phyloP scores from a whole-genome alignment of 306 rosid genomes.

The Benincasa hispida region DNA sequence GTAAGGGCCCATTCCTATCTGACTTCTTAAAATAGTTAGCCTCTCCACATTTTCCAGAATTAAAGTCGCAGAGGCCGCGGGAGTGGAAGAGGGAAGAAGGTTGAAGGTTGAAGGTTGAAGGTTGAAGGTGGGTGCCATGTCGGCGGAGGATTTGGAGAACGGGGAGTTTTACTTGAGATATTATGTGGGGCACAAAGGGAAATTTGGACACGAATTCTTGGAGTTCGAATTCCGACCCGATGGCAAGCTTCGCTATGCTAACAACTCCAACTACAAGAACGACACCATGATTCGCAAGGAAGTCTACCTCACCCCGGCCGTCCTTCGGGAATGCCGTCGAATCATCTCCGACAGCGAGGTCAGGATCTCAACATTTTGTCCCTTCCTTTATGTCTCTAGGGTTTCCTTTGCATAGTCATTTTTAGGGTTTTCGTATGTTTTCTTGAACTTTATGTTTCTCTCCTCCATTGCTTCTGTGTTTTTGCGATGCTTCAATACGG shows the following conservation, averaged over 20 bases:
- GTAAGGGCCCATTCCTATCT: neutral
- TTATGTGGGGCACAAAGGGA: slow-evolving; percentile 89
- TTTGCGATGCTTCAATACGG: no score
- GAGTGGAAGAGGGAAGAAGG: slow-evolving; percentile 1
- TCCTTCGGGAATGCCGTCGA: slow-evolving; percentile 82
- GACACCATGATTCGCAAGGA: slow-evolving; percentile 97
- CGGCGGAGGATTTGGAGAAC: slow-evolving; percentile 7
- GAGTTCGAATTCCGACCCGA: slow-evolving; percentile 50
- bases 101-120: neutral
- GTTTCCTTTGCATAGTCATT: neutral
- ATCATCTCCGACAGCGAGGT: slow-evolving; percentile 88
- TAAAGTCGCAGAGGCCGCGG: neutral
- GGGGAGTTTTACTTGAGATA: slow-evolving; percentile 75
- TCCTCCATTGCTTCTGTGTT: neutral
- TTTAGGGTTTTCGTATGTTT: neutral
- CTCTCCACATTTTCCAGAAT: neutral
- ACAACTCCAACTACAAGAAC: slow-evolving; percentile 98
- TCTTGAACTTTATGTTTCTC: neutral
- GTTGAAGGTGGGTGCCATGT: slow-evolving; percentile 15
- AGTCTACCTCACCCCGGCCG: slow-evolving; percentile 87
- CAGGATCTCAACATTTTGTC: neutral
- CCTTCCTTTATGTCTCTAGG: neutral
- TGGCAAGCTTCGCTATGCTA: slow-evolving; percentile 93
- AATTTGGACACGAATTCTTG: slow-evolving; percentile 82
- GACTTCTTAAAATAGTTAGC: neutral